Percentiles rank a stretch among this genome's conserved stretches.
Conservation (phyloP, 2,329 filamentous ascomycete species). For the Cylindrodendrum hubeiense region DNA sequence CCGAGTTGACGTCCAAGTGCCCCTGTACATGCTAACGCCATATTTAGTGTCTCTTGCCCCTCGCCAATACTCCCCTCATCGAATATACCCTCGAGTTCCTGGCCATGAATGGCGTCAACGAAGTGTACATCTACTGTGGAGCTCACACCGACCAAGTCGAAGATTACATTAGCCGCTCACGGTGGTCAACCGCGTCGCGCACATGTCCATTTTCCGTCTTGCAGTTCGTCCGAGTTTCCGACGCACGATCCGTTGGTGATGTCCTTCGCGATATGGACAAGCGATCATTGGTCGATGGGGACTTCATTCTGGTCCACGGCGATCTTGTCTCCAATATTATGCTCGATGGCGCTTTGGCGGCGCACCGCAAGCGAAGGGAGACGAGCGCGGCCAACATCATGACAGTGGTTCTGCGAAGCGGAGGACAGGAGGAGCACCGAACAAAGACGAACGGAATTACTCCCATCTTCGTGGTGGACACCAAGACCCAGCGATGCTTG, state of each 20-base stretch:
- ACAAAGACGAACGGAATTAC: conserved; percentile 82
- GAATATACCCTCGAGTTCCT: conserved; percentile 98
- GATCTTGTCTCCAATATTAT: conserved; percentile 92
- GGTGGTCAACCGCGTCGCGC: conserved; percentile 72
- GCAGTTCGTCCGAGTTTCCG: conserved; percentile 85
- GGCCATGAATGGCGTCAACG: conserved; percentile 93
- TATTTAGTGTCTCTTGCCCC: conserved; percentile 84
- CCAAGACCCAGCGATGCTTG: conserved; percentile 82
- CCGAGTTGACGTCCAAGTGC: background rate
- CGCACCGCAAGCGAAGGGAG: conserved; percentile 83
- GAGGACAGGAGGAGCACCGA: conserved; percentile 76
- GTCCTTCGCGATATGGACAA: conserved; percentile 94
- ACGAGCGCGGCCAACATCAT: conserved; percentile 96
- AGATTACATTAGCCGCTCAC: conserved; percentile 83
- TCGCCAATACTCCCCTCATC: conserved; percentile 94
- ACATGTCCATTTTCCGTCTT: conserved; percentile 79
- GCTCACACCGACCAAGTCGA: conserved; percentile 90
- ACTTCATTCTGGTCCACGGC: conserved; percentile 93
- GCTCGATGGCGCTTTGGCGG: conserved; percentile 82
- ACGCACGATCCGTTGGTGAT: conserved; percentile 89
- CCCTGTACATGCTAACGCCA: conserved; percentile 33
- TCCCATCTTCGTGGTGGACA: conserved; percentile 89
- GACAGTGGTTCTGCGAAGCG: conserved; percentile 91
- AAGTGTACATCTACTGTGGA: conserved; percentile 92
- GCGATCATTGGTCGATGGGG: conserved; percentile 85